Evolutionary conservation across 345 rosid species (phyloP).

Genomic region (Pistacia atlantica): DNA sequence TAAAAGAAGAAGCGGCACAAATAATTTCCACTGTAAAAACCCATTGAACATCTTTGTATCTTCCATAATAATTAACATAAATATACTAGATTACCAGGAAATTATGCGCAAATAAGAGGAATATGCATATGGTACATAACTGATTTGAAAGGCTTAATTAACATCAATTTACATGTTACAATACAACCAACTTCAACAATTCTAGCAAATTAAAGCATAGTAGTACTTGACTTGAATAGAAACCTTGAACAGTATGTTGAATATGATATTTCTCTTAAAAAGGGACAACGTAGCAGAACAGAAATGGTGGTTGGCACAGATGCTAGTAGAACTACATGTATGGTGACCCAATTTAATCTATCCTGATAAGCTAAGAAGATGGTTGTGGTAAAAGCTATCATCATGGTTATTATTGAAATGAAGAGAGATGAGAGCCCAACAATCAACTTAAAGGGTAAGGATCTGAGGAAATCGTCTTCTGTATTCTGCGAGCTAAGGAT

Average conservation of each 20-base stretch:
- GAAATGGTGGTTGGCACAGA: neutral
- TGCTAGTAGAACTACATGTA: neutral
- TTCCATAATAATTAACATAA: no score
- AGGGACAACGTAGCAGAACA: neutral
- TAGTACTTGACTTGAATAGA: neutral
- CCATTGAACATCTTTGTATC: no score
- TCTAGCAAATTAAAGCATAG: no score
- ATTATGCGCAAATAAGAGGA: no score
- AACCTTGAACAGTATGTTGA: neutral
- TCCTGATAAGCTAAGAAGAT: neutral
- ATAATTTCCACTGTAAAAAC: no score
- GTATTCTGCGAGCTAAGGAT: neutral
- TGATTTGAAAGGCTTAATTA: no score
- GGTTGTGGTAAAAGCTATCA: neutral
- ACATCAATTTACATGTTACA: no score
- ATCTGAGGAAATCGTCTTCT: neutral
- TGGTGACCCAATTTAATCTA: neutral
- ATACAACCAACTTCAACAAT: no score
- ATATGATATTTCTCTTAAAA: neutral
- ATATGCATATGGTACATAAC: no score
- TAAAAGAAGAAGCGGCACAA: no score
- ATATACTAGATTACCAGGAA: no score
- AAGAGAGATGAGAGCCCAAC: neutral
- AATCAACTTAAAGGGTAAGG: neutral
- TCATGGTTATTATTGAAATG: constrained; percentile 4